phyloP scores from a whole-genome alignment of 176 grass and related monocot species.

The Carex scoparia region DNA sequence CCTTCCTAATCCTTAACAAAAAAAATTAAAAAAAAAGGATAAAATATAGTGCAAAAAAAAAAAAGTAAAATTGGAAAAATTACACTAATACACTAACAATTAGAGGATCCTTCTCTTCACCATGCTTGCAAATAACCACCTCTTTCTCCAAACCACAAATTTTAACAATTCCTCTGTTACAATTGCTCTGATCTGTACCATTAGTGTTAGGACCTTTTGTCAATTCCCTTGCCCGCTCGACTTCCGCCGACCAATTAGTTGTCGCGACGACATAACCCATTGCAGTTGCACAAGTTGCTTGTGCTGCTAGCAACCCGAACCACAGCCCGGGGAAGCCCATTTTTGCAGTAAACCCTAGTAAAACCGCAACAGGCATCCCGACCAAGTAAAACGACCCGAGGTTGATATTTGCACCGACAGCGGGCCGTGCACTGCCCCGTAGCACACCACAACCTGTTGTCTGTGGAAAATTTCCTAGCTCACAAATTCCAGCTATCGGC shows the following conservation, averaged over 20 bases:
- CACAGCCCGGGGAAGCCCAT: slow-evolving; percentile 86
- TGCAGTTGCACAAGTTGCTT: slow-evolving; percentile 61
- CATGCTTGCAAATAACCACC: slow-evolving; percentile 11
- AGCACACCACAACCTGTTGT: slow-evolving; percentile 88
- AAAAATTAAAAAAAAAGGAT: background rate
- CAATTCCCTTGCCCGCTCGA: slow-evolving; percentile 56
- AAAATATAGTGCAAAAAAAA: background rate
- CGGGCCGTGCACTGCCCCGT: slow-evolving; percentile 67
- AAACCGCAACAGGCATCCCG: slow-evolving; percentile 85
- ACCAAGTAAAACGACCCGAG: slow-evolving; percentile 92
- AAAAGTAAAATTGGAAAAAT: background rate
- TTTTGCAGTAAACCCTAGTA: slow-evolving; percentile 46
- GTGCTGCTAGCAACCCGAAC: slow-evolving; percentile 84
- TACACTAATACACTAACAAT: slow-evolving; percentile 24
- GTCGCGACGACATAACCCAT: slow-evolving; percentile 57
- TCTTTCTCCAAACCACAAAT: slow-evolving; percentile 23
- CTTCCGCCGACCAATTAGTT: slow-evolving; percentile 80
- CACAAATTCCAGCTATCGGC: slow-evolving; percentile 89
- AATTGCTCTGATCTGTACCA: background rate
- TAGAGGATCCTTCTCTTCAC: slow-evolving; percentile 22
- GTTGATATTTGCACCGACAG: slow-evolving; percentile 74
- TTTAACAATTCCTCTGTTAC: slow-evolving; percentile 15
- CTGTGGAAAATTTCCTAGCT: slow-evolving; percentile 95
- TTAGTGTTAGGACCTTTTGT: slow-evolving; percentile 31
- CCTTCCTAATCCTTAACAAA: slow-evolving; percentile 1